phyloP scores from a whole-genome alignment of 208 protist species.

The Kentomonas sorsogonicus region DNA sequence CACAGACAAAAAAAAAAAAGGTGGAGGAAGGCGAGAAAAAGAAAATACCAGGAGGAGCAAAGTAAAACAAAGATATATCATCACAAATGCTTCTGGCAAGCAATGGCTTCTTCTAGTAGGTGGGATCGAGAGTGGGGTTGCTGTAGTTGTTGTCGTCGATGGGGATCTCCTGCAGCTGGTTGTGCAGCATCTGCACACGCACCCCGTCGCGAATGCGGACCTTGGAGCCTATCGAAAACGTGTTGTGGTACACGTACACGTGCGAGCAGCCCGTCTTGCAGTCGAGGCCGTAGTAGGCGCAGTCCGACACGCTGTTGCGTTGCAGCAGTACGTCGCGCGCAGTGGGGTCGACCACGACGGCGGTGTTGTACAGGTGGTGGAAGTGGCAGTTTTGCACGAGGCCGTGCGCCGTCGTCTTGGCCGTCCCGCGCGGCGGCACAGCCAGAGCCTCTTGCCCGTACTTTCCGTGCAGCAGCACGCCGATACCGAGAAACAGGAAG shows the following conservation, averaged over 20 bases:
- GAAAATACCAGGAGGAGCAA: conserved; percentile 1
- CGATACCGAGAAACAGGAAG: conserved; percentile 42
- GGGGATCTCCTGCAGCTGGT: conserved; percentile 50
- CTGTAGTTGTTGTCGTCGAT: conserved; percentile 45
- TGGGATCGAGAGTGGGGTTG: conserved; percentile 60
- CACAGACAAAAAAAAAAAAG: conserved; percentile 7
- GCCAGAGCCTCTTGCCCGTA: conserved; percentile 12
- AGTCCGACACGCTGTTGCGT: conserved; percentile 47
- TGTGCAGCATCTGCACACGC: conserved; percentile 54
- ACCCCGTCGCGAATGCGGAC: conserved; percentile 58
- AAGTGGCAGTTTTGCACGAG: conserved; percentile 22
- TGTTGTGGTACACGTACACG: conserved; percentile 57
- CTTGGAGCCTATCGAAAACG: conserved; percentile 36
- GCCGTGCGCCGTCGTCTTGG: conserved; percentile 9
- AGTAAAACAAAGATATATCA: conserved; percentile 10
- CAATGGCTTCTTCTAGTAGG: conserved; percentile 34
- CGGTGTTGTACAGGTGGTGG: conserved; percentile 54
- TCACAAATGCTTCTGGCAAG: not conserved
- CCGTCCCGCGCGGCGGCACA: not conserved
- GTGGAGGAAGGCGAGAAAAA: not conserved
- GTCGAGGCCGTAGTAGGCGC: conserved; percentile 79
- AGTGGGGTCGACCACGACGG: conserved; percentile 41
- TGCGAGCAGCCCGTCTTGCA: conserved; percentile 32
- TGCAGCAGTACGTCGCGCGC: conserved; percentile 46
- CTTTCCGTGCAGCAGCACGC: conserved; percentile 32